Conservation (phyloP, 768 basidiomycete species). For the Termitomyces bulborhizus region DNA sequence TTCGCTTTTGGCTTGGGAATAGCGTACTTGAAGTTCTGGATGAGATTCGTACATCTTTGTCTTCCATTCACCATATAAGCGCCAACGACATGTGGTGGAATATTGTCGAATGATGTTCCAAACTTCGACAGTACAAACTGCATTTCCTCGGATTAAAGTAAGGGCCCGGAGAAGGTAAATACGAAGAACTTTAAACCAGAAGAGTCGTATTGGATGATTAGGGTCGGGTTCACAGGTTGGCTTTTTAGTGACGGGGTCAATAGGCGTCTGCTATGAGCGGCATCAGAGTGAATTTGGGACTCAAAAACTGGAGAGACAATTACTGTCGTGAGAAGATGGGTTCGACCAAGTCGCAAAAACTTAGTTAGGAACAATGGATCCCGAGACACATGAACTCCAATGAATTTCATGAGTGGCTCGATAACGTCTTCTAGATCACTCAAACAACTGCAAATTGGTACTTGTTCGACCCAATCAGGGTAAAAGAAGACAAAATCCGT, state of each 20-base stretch:
- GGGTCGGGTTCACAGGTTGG: conserved; percentile 47
- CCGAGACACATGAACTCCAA: conserved; percentile 77
- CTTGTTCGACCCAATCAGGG: conserved; percentile 69
- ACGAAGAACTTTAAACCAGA: conserved; percentile 83
- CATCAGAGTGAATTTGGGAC: not conserved
- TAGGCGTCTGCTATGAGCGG: conserved; percentile 27
- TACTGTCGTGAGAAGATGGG: conserved; percentile 54
- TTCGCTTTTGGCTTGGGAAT: conserved; percentile 81
- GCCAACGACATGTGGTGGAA: conserved; percentile 78
- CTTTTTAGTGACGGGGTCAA: conserved; percentile 60
- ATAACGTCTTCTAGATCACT: conserved; percentile 73
- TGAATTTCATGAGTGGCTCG: conserved; percentile 73
- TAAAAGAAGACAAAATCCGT: conserved; percentile 90
- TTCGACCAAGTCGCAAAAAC: conserved; percentile 71
- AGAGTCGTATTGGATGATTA: conserved; percentile 55
- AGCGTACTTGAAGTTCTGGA: conserved; percentile 73
- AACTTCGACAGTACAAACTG: conserved; percentile 84
- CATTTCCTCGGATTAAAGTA: conserved; percentile 78
- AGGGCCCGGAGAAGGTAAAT: conserved; percentile 81
- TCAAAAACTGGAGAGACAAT: not conserved
- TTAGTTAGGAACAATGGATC: conserved; percentile 75
- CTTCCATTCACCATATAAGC: conserved; percentile 95
- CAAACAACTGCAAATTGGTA: conserved; percentile 57
- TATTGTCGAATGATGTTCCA: conserved; percentile 86
- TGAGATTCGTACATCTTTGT: conserved; percentile 62